A percentile compares a stretch with the other conserved stretches of the same genome.
Conservation (phyloP, 768 basidiomycete species). For the Boletellus emodensis region DNA sequence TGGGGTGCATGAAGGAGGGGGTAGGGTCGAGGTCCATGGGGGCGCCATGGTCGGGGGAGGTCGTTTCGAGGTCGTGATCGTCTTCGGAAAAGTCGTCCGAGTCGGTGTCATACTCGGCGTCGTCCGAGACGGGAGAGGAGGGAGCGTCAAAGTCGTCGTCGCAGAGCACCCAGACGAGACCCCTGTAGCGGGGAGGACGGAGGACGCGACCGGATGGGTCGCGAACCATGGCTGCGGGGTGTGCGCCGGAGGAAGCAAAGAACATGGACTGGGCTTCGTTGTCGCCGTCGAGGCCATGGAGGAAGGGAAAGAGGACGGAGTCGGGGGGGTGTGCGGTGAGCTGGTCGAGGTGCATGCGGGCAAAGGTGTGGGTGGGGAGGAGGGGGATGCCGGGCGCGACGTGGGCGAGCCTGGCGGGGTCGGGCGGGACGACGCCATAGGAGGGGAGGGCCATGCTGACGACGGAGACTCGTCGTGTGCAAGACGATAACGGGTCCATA, state of each 20-base stretch:
- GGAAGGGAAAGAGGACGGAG: conserved; percentile 79
- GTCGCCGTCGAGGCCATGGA: conserved; percentile 81
- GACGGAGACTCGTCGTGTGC: conserved; percentile 1
- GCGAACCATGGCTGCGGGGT: conserved; percentile 24
- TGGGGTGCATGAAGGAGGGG: conserved; percentile 37
- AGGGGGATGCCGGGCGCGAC: conserved; percentile 21
- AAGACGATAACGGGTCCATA: conserved; percentile 18
- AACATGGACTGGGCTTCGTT: conserved; percentile 79
- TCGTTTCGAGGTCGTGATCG: conserved; percentile 27
- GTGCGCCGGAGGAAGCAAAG: conserved; percentile 45
- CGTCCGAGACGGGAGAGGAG: conserved; percentile 17
- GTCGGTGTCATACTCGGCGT: conserved; percentile 30
- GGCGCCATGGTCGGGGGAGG: conserved; percentile 26
- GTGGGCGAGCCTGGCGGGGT: background rate
- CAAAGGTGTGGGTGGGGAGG: conserved; percentile 48
- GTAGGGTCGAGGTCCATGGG: conserved; percentile 28
- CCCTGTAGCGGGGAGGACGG: conserved; percentile 51
- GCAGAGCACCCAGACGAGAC: conserved; percentile 78
- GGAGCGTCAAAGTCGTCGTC: conserved; percentile 56
- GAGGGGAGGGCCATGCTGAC: conserved; percentile 15
- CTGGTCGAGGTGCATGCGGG: conserved; percentile 58
- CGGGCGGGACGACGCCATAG: conserved; percentile 23
- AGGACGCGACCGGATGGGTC: conserved; percentile 24
- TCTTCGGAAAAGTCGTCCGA: conserved; percentile 28
- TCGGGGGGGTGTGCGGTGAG: conserved; percentile 73